Evolutionary conservation across 1,284 basidiomycete species (phyloP), one percentile per base, ranked within the genome.

Genomic region (Heterobasidion occidentale): DNA sequence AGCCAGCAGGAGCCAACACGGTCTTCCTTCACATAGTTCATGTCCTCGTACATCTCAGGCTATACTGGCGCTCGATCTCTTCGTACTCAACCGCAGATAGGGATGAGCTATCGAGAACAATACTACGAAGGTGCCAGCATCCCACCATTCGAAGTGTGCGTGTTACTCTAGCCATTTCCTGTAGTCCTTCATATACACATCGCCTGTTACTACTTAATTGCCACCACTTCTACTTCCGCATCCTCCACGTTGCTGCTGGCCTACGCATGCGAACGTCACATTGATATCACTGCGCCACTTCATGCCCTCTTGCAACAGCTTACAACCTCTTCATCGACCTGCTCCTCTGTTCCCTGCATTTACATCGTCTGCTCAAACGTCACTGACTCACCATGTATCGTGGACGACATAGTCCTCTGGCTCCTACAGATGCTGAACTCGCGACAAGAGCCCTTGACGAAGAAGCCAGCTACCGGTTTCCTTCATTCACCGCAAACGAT

Each of bases 401-500:
- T 70, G 77, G 78, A 59, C 79, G 85, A 62, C 78, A 84, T 60
- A 72, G 74, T 44, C 67, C 67, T 46, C 80, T 80, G 74, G 70
- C 77, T 55, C 83, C 82, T 19, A 82, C 78, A 58, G 87, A 90
- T 61, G 80, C 84, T 50, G 85, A 90, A 62, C 71, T 90, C 11
- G 88, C 88, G 46, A 81, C 79, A 36, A 80, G 86, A 65, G 76
- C 84, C 9, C 74, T 91, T 62, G 71, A 72, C 51, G 88, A 91
- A 60, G 89, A 91, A 71, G 74, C 77, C 38, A 74, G 60, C 58
- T 84, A 82, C 65, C 81, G 86, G 52, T 91, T 91, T 63, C 73
- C 80, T 1, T 79, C 84, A 11, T 92, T 91, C 70, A 79, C 80
- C 42, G 81, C 88, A 9, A 77, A 81, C 50, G 88, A 91, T 63